These are phyloP conservation scores for Chenopodium album DNA, from an alignment of 148 eudicot genomes.

Conservation along the genomic window DNA sequence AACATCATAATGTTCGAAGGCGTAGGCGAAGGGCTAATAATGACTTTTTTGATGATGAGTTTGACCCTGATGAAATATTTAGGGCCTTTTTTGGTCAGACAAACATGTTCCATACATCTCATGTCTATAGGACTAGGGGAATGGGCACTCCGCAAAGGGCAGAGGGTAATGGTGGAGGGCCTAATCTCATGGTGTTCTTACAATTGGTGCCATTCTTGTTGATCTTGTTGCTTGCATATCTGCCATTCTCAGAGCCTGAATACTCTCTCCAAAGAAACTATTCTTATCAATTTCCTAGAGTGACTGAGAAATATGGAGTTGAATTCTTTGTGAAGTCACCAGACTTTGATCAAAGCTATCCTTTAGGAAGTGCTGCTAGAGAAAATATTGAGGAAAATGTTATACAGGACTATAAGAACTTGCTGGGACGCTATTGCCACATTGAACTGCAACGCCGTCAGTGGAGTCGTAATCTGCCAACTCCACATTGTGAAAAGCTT, in stretches of 20 bases:
- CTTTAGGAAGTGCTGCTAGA: conserved; percentile 64
- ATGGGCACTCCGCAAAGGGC: conserved; percentile 53
- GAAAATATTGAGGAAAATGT: conserved; percentile 63
- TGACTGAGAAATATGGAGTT: conserved; percentile 65
- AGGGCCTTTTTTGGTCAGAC: conserved; percentile 85
- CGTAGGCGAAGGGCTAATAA: conserved; percentile 59
- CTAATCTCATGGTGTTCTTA: conserved; percentile 66
- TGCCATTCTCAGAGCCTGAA: conserved; percentile 91
- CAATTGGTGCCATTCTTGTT: conserved; percentile 78
- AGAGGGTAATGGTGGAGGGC: conserved; percentile 51
- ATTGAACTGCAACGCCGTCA: conserved; percentile 93
- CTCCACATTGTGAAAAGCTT: conserved; percentile 90
- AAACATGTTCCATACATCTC: conserved; percentile 50
- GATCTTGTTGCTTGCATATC: conserved; percentile 76
- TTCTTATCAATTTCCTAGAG: conserved; percentile 58
- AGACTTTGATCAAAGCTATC: conserved; percentile 77
- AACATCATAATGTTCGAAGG: conserved; percentile 60
- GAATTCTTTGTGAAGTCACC: conserved; percentile 71
- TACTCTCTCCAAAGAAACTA: conserved; percentile 86
- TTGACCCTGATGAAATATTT: conserved; percentile 96
- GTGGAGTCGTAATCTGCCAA: conserved; percentile 86
- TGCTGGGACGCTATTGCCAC: conserved; percentile 89
- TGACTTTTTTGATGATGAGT: conserved; percentile 61
- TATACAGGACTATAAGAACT: conserved; percentile 75
- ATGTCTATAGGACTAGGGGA: conserved; percentile 70